Base-by-base conservation (phyloP, 2,329 filamentous ascomycete species). In the Capronia americana region DNA sequence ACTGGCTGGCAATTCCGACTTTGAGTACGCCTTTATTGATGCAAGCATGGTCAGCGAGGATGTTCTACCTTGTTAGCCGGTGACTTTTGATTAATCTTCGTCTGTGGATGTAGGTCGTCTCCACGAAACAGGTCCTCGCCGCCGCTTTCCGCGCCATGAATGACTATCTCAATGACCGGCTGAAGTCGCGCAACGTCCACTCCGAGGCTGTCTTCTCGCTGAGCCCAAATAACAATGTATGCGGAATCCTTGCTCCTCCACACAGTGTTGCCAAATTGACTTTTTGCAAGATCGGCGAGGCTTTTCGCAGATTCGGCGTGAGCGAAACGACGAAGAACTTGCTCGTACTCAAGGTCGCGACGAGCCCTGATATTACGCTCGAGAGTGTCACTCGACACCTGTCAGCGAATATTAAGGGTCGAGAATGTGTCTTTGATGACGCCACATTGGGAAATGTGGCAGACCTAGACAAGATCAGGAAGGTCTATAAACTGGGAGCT, bases 1-100 rank as follows among this genome's bases (percentile, higher is more conserved):
- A 4, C 83, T 98, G n/a, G 85, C 87, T 5, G 91, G 92, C 60
- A 97, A 98, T 75, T 75, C 87, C 11, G 89, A 90, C 8, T 98
- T 93, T 73, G 93, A 98, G 79, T 98, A 98, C 82, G 93, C 93
- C 38, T 91, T 99, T 71, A 86, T 99, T 55, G 94, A 99, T 79
- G 93, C 93, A 23, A 88, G 87, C 54, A 87, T 91, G 77, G 90
- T 93, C 83, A 68, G 84, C 20, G 38, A 44, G 7, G 38, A 44
- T 17, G 38, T 44, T 8, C 38, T 17, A 8, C 14, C 38, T n/a
- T n/a, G 17, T n/a, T n/a, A 8, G 5, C 17, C 38, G 5, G 38
- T n/a, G 17, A n/a, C 17, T n/a, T 3, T 8, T 7, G 12, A 4
- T 14, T 48, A 30, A 38, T 11, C 10, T 64, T 48, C 48, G 4